Percentiles rank a stretch among this genome's conserved stretches.
phyloP scores from a whole-genome alignment of 768 basidiomycete species.

The Boletus bicolor region DNA sequence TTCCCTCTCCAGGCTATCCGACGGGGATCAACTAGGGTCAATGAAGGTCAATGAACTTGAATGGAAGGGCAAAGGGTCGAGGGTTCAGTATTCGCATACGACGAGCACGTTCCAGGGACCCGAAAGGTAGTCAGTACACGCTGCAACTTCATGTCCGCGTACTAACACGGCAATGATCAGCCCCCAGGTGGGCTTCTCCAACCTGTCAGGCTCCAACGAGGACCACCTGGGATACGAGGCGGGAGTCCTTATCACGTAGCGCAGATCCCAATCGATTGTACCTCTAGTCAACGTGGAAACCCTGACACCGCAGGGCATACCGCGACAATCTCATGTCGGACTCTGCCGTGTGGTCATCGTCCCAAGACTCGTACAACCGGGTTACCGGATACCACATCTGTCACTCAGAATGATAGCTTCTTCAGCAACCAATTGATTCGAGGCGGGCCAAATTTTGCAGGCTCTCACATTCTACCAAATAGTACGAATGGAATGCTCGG shows the following conservation, averaged over 20 bases:
- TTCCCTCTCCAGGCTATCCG: background rate
- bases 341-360: too few relatives aligned
- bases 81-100: constrained; percentile 5
- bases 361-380: background rate
- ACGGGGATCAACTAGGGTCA: background rate
- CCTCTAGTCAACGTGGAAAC: background rate
- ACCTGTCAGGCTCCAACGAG: background rate
- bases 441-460: background rate
- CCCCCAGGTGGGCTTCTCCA: background rate
- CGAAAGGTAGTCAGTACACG: constrained; percentile 2
- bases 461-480: background rate
- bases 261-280: background rate
- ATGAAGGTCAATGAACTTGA: background rate
- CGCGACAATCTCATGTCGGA: constrained; percentile 2
- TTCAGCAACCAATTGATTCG: background rate
- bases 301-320: background rate
- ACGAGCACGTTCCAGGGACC: constrained; percentile 21
- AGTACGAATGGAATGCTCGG: background rate
- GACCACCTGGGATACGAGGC: background rate
- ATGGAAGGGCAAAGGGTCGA: constrained; percentile 1
- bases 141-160: constrained; percentile 5
- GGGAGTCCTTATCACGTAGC: background rate
- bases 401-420: background rate
- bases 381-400: background rate
- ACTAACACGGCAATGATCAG: background rate